phyloP scores from a whole-genome alignment of 1,284 basidiomycete species.

The Veloboletus limbatus region DNA sequence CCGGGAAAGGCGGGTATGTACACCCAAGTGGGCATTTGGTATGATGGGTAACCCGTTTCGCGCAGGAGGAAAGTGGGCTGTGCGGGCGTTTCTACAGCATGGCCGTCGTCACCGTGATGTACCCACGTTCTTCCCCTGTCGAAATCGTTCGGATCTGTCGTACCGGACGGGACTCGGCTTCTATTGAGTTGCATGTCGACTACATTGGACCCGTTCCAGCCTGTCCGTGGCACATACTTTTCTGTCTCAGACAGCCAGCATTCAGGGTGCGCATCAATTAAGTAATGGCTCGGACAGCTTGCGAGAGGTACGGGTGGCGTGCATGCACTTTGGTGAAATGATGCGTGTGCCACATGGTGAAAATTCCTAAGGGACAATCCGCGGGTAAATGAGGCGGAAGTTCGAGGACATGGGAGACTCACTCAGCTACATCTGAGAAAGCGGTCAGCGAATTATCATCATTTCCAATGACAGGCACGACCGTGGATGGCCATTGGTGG shows the following conservation, averaged over 20 bases:
- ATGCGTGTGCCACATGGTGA: neutral
- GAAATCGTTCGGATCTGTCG: neutral
- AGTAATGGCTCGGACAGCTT: neutral
- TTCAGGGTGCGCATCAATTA: neutral
- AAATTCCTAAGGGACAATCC: slow-evolving; percentile 5
- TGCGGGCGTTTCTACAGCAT: slow-evolving; percentile 23
- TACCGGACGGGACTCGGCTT: slow-evolving; percentile 18
- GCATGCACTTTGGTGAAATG: neutral
- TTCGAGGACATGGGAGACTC: slow-evolving; percentile 2
- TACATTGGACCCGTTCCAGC: neutral
- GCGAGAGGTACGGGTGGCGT: neutral
- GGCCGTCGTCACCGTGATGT: slow-evolving; percentile 1
- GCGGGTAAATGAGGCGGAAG: neutral
- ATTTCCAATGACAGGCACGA: slow-evolving; percentile 1
- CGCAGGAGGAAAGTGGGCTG: slow-evolving; percentile 5
- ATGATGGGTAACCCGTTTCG: neutral
- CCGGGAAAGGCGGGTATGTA: neutral
- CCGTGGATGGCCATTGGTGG: neutral
- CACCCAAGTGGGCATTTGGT: neutral
- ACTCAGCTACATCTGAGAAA: slow-evolving; percentile 10
- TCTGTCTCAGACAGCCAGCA: neutral
- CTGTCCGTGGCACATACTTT: slow-evolving; percentile 2
- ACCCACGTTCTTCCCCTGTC: slow-evolving; percentile 1
- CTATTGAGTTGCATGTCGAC: neutral
- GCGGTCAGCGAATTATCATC: neutral